Base-by-base conservation (phyloP, 345 rosid genomes). In the Theobroma cacao region DNA sequence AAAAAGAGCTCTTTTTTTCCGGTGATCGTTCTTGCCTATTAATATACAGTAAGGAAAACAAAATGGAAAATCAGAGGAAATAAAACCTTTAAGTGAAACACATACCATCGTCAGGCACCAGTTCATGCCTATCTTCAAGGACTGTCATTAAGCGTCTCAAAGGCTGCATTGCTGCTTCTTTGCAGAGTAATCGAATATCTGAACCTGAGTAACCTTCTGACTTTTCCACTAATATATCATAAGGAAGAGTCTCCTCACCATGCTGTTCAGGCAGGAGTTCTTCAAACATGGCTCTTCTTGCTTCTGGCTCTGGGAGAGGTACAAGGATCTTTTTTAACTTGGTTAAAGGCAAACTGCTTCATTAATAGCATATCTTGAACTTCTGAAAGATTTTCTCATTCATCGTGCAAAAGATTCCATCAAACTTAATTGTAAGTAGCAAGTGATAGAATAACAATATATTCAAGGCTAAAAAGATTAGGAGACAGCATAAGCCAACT, bases 81-180 rank as follows among this genome's bases (percentile, higher is more conserved):
- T 36, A 36, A 60, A 10, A 40, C 33, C 4, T 33, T 28, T 52
- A 3, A 53, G 34, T 53, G 77, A 55, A 55, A 65, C 18, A 28
- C 72, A 78, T 89, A 96, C 99, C 97, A 6, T 94, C 91, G 74
- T 96, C 99, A 38, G 95, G 91, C 78, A 88, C 87, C 56, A 84
- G 50, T 18, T 91, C 99, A 75, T 66, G 80, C 43, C 77, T 79
- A 82, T 85, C 87, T 84, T 94, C 99, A 50, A 96, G 91, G 30
- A 81, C 61, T 30, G 84, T 62, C 91, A 96, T 87, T 61, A 95
- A 63, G 55, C 98, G 95, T 79, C 98, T 84, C 77, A 94, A 63
- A 26, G 98, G 99, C 84, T 92, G 99, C 98, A 96, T 96, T 0
- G 98, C 97, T 41, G 95, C 90, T 88, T 96, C 98, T 87, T 96